Conservation (phyloP, 768 basidiomycete species). For the Russula brevipes region DNA sequence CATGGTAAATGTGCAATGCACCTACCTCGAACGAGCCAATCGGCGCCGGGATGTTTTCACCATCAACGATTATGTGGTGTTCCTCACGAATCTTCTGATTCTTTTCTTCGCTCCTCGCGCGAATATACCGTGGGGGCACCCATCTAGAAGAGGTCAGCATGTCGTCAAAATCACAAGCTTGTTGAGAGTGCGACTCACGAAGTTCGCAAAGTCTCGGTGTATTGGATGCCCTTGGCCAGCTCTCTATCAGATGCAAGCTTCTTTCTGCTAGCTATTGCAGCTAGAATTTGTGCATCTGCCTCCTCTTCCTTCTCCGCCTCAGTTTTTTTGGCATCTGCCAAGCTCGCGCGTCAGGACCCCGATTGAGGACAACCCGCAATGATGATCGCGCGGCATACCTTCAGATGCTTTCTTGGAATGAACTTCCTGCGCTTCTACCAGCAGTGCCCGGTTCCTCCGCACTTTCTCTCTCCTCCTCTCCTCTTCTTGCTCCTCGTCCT, state of each 20-base stretch:
- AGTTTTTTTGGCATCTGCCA: conserved; percentile 77
- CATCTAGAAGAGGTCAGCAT: conserved; percentile 51
- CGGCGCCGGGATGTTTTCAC: conserved; percentile 89
- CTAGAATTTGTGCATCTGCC: conserved; percentile 84
- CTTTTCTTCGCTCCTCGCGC: conserved; percentile 62
- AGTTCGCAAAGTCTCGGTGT: conserved; percentile 78
- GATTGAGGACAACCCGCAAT: background rate
- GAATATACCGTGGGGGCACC: conserved; percentile 80
- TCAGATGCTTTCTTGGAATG: conserved; percentile 77
- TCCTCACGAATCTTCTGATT: conserved; percentile 77
- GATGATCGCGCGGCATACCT: conserved; percentile 41
- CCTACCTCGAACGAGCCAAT: conserved; percentile 80
- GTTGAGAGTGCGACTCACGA: conserved; percentile 48
- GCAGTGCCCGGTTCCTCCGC: conserved; percentile 78
- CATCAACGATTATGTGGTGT: conserved; percentile 92
- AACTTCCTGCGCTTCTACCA: conserved; percentile 94
- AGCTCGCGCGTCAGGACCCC: conserved; percentile 1
- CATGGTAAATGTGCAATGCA: conserved; percentile 13
- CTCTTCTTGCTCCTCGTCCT: conserved; percentile 76
- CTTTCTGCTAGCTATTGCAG: conserved; percentile 84
- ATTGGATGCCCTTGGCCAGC: conserved; percentile 86
- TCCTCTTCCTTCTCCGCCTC: conserved; percentile 82
- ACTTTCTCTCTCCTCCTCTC: conserved; percentile 68
- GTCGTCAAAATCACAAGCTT: background rate
- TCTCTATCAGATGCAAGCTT: conserved; percentile 93